phyloP scores from a whole-genome alignment of 2,329 filamentous ascomycete species.

The Pestalotiopsis sp. region DNA sequence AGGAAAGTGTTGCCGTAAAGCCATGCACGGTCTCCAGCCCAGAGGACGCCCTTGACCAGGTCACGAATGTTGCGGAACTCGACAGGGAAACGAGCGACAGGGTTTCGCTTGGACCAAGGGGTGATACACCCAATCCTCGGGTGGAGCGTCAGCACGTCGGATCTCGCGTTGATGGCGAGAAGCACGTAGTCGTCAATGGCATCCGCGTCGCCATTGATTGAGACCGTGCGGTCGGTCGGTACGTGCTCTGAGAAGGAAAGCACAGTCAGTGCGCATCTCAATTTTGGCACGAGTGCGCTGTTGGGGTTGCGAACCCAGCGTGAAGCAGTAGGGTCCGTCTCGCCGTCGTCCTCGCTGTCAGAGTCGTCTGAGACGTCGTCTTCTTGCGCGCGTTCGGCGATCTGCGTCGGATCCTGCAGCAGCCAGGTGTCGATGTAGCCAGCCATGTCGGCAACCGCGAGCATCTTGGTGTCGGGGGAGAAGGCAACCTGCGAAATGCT shows the following conservation, averaged over 20 bases:
- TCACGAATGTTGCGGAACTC: constrained; percentile 77
- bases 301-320: constrained; percentile 78
- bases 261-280: constrained; percentile 65
- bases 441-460: constrained; percentile 79
- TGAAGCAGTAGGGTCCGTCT: constrained; percentile 35
- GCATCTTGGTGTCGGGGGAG: constrained; percentile 76
- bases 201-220: constrained; percentile 27
- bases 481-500: constrained; percentile 76
- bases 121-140: constrained; percentile 76
- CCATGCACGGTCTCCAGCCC: constrained; percentile 82
- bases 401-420: constrained; percentile 53
- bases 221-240: constrained; percentile 33
- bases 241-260: constrained; percentile 66
- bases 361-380: constrained; percentile 36
- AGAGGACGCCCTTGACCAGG: constrained; percentile 80
- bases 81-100: constrained; percentile 71
- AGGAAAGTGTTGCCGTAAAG: constrained; percentile 85
- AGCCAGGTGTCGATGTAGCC: constrained; percentile 90
- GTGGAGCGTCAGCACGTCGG: constrained; percentile 76
- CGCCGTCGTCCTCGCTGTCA: constrained; percentile 44
- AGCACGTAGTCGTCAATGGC: constrained; percentile 50
- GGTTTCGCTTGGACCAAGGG: constrained; percentile 85
- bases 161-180: constrained; percentile 58
- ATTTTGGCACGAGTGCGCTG: constrained; percentile 68
- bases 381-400: constrained; percentile 34